Evolutionary conservation across 805 yeast species (phyloP).

Genomic region (Saccharomycopsis malanga): DNA sequence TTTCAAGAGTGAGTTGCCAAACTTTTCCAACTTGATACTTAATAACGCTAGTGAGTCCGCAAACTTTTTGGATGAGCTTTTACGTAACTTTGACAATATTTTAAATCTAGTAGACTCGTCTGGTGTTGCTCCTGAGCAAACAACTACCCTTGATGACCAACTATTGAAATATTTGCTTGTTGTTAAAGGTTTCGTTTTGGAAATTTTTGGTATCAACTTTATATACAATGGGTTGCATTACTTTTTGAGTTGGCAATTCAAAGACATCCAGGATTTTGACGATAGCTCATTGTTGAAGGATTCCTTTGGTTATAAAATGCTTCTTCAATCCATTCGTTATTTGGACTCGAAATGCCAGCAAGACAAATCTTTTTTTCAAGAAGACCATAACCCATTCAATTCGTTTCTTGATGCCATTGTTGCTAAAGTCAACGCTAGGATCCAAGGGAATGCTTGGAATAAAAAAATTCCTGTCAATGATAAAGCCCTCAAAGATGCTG

Average conservation of each 20-base stretch:
- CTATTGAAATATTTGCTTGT: conserved; percentile 9
- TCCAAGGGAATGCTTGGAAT: conserved; percentile 7
- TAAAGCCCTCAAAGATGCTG: neutral
- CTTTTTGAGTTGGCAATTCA: conserved; percentile 37
- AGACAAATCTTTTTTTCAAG: neutral
- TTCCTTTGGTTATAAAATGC: conserved; percentile 1
- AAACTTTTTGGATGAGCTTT: conserved; percentile 1
- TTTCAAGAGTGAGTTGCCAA: conserved; percentile 14
- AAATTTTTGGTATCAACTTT: conserved; percentile 41
- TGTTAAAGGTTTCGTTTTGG: conserved; percentile 23
- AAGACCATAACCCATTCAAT: neutral
- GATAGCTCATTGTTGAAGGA: conserved; percentile 2
- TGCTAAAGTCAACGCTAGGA: conserved; percentile 5
- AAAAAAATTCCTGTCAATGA: neutral
- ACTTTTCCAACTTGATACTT: conserved; percentile 9
- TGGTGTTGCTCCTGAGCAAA: neutral
- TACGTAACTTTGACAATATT: conserved; percentile 8
- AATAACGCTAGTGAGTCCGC: neutral
- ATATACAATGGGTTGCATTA: conserved; percentile 39
- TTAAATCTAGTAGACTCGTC: neutral
- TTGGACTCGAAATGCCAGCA: conserved; percentile 4
- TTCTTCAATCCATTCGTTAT: conserved; percentile 4
- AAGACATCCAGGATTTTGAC: neutral
- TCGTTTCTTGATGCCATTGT: neutral
- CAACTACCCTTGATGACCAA: neutral